Evolutionary conservation across 225 moss, liverwort and hornwort genomes (phyloP).

Genomic region (Neckera pumila): DNA sequence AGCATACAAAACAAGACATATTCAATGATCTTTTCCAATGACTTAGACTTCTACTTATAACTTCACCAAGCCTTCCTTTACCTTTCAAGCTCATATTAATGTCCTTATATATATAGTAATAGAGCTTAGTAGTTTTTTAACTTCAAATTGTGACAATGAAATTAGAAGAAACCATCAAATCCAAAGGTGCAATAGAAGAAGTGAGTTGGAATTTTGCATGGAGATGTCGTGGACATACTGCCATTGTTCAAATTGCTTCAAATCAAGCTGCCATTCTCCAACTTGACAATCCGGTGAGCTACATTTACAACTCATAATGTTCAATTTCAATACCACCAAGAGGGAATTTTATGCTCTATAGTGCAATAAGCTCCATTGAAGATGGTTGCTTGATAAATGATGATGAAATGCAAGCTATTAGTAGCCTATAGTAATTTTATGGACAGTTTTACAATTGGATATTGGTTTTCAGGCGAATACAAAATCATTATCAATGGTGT

Average conservation of each 20-base stretch:
- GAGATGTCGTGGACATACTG: slow-evolving; percentile 25
- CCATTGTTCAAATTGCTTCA: slow-evolving; percentile 53
- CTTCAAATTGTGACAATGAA: neutral
- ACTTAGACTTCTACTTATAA: too few relatives aligned
- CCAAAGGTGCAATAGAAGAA: neutral
- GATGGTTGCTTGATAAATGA: neutral
- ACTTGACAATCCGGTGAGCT: slow-evolving; percentile 16
- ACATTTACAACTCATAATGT: neutral
- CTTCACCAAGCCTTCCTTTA: neutral
- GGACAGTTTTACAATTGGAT: neutral
- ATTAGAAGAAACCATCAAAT: neutral
- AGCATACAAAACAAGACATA: neutral
- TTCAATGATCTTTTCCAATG: neutral
- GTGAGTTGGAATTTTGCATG: slow-evolving; percentile 8
- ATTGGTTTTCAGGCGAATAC: neutral
- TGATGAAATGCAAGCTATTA: neutral
- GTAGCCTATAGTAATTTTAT: neutral
- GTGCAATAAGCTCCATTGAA: neutral
- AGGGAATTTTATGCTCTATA: neutral
- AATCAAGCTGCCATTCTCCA: slow-evolving; percentile 59
- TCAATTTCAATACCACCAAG: neutral
- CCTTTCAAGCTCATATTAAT: neutral
- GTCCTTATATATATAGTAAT: neutral
- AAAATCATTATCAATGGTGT: slow-evolving; percentile 42
- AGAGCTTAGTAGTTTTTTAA: neutral